Evolutionary conservation across 257 asterid genomes (phyloP).

Genomic region (Agastache rugosa): DNA sequence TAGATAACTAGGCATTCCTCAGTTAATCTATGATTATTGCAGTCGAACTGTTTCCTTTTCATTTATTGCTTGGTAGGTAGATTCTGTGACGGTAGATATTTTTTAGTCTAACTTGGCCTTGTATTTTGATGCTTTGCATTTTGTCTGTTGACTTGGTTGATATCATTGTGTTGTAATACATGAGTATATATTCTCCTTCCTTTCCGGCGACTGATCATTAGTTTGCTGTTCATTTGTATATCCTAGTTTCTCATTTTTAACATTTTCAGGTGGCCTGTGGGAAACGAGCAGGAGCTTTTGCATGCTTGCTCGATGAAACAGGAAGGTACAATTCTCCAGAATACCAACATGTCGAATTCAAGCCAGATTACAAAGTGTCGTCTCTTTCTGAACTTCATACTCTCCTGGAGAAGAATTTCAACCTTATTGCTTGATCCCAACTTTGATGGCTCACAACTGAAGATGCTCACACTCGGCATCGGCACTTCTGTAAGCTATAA

Average conservation of each 20-base stretch:
- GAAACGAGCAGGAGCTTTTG: conserved; percentile 83
- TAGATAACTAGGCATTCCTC: background rate
- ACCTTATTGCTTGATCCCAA: conserved; percentile 53
- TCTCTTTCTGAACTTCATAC: conserved; percentile 71
- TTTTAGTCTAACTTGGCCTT: background rate
- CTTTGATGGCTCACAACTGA: conserved; percentile 5
- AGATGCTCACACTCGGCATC: background rate
- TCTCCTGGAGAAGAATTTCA: conserved; percentile 64
- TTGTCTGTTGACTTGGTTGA: background rate
- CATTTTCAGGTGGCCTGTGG: conserved; percentile 85
- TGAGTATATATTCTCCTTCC: background rate
- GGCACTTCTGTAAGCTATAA: conserved; percentile 6
- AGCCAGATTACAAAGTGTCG: conserved; percentile 84
- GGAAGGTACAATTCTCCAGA: conserved; percentile 79
- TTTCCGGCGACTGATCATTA: background rate
- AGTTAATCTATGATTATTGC: background rate
- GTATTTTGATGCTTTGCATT: background rate
- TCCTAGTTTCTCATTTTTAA: background rate
- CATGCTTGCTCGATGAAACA: conserved; percentile 92
- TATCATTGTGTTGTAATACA: background rate
- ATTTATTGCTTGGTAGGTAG: background rate
- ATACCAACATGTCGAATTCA: conserved; percentile 53
- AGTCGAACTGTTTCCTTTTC: background rate
- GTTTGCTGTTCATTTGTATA: background rate
- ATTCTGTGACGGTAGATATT: background rate